Evolutionary conservation across 176 grass and related monocot genomes (phyloP), one percentile per base, ranked within the genome.

Genomic region (Pharus latifolius): DNA sequence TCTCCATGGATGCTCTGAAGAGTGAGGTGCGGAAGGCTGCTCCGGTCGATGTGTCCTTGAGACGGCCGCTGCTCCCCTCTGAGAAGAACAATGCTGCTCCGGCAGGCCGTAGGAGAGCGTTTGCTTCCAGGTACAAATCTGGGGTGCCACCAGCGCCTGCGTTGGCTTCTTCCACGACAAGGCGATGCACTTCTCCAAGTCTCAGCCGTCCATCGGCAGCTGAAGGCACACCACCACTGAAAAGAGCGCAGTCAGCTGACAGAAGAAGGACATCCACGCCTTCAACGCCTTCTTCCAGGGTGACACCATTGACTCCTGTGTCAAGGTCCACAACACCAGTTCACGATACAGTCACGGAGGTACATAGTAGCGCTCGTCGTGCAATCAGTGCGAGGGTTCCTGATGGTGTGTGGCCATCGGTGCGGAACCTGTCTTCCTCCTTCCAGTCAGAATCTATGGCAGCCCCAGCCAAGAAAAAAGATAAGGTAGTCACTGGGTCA

Each of bases 181-280:
- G 64, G 65, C 74, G 88, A 73, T 78, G 69, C 65, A 12, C 67
- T 14, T 90, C 83, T 56, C 88, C 88, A 12, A 58, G 49, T 63
- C 60, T 75, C 4, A 12, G 12, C 23, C 60, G 28, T 24, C 50
- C 77, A 1, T 3, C 63, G 17, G 29, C 78, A 16, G 10, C 38
- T 28, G 70, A 71, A 30, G 55, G 40, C 3, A 5, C 67, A 23
- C 16, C 52, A 41, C 30, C 52, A 12, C 53, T 48, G 28, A 91
- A 78, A 70, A 69, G 92, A 62, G 70, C 88, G 10, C 81, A 80
- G 46, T 88, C 92, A 22, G 88, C 78, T n/a, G 91, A 96, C 31
- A 80, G 78, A 50, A 69, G 75, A 46, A 58, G 83, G 49, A 49
- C 87, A 1, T 43, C 62, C 28, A 61, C 51, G 2, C 52, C 77